phyloP scores from a whole-genome alignment of 2,329 filamentous ascomycete species.

The Fusarium xyrophilum region DNA sequence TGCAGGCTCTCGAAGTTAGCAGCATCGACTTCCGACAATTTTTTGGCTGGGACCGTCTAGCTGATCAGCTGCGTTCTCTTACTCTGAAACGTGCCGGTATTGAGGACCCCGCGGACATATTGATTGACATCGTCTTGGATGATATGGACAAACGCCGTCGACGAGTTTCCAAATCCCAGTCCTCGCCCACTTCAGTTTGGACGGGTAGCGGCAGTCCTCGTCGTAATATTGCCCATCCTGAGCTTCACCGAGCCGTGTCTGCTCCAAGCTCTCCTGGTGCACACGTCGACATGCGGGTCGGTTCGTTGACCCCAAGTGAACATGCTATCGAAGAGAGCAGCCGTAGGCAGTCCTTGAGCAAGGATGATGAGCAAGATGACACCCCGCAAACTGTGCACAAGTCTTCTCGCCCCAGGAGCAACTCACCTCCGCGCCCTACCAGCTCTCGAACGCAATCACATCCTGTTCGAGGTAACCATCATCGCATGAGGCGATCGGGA shows the following conservation, averaged over 20 bases:
- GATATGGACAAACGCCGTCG: constrained; percentile 93
- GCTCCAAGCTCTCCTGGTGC: constrained; percentile 69
- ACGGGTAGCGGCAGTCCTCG: constrained; percentile 62
- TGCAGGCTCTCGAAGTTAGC: constrained; percentile 91
- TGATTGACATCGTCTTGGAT: constrained; percentile 92
- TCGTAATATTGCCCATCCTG: constrained; percentile 65
- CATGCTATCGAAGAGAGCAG: constrained; percentile 53
- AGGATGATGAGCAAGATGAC: constrained; percentile 58
- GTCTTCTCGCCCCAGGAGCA: constrained; percentile 69
- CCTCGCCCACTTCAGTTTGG: constrained; percentile 79
- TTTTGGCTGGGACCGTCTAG: constrained; percentile 93
- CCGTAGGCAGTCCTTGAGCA: constrained; percentile 52
- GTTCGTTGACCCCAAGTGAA: constrained; percentile 65
- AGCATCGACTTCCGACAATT: constrained; percentile 97
- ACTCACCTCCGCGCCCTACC: constrained; percentile 78
- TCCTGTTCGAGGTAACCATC: constrained; percentile 70
- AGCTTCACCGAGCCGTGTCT: constrained; percentile 71
- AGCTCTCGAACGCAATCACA: constrained; percentile 76
- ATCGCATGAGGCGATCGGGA: constrained; percentile 83
- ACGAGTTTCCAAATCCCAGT: constrained; percentile 84
- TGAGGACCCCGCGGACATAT: constrained; percentile 87
- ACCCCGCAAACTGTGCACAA: constrained; percentile 52
- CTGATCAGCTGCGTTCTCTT: constrained; percentile 89
- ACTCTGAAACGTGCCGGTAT: constrained; percentile 87
- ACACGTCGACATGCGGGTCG: constrained; percentile 61